Conservation (phyloP, 2,329 filamentous ascomycete genomes). For the Fusarium sp. region DNA sequence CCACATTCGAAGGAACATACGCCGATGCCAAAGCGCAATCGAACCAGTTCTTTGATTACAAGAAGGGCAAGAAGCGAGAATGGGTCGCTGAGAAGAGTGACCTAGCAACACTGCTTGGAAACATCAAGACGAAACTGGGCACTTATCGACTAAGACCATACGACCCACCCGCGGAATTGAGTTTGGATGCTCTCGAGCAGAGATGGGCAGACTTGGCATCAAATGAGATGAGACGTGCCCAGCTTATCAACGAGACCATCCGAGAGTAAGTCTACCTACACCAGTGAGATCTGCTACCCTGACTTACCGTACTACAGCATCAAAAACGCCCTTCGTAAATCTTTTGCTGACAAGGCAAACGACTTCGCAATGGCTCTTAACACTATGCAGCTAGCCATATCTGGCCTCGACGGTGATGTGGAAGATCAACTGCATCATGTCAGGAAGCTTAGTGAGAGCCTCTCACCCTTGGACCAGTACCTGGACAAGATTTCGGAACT, state of each 20-base stretch:
- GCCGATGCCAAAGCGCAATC: constrained; percentile 90
- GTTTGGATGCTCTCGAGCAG: constrained; percentile 82
- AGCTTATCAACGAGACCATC: constrained; percentile 97
- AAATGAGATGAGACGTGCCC: constrained; percentile 87
- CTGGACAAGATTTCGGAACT: constrained; percentile 87
- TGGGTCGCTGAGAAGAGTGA: constrained; percentile 99
- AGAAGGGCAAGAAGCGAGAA: constrained; percentile 87
- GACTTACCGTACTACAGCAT: constrained; percentile 68
- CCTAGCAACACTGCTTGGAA: constrained; percentile 89
- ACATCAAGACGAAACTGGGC: constrained; percentile 98
- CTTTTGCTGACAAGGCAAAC: constrained; percentile 98
- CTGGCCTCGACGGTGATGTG: constrained; percentile 95
- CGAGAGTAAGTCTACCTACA: constrained; percentile 73
- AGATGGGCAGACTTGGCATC: constrained; percentile 85
- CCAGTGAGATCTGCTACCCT: not conserved
- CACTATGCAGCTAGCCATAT: constrained; percentile 93
- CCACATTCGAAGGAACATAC: constrained; percentile 92
- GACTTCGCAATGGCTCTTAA: constrained; percentile 96
- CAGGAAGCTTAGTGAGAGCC: constrained; percentile 82
- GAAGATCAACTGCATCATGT: constrained; percentile 95
- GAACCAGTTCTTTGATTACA: constrained; percentile 85
- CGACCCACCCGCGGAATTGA: constrained; percentile 86
- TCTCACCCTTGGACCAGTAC: constrained; percentile 91
- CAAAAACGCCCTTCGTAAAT: constrained; percentile 92
- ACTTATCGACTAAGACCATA: constrained; percentile 94